These are phyloP conservation scores for Talaromyces borbonicus DNA, from an alignment of 495 filamentous ascomycete species.

Conservation along the genomic window DNA sequence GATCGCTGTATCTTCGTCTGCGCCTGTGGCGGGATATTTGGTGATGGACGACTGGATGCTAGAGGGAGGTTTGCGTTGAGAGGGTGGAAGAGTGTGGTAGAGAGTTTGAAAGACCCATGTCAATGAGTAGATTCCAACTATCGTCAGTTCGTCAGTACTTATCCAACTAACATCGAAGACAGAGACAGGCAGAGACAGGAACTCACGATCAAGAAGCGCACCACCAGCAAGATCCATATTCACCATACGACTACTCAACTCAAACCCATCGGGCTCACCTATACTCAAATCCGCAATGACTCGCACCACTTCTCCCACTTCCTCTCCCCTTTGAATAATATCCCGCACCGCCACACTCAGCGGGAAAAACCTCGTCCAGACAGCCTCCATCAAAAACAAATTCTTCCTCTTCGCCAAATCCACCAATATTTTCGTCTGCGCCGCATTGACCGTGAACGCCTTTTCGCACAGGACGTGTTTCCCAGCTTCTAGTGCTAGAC, in stretches of 20 bases:
- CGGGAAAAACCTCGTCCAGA: slow-evolving; percentile 92
- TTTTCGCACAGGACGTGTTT: slow-evolving; percentile 94
- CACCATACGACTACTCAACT: slow-evolving; percentile 64
- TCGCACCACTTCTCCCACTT: slow-evolving; percentile 68
- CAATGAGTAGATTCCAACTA: slow-evolving; percentile 77
- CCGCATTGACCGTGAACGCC: slow-evolving; percentile 81
- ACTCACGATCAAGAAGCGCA: slow-evolving; percentile 61
- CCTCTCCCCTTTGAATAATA: slow-evolving; percentile 51
- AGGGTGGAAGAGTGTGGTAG: slow-evolving; percentile 64
- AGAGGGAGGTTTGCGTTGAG: slow-evolving; percentile 42
- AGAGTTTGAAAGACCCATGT: slow-evolving; percentile 93
- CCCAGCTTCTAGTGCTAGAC: slow-evolving; percentile 69
- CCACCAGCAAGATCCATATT: slow-evolving; percentile 83
- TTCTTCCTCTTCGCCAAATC: slow-evolving; percentile 67
- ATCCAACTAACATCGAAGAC: not conserved
- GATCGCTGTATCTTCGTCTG: slow-evolving; percentile 73
- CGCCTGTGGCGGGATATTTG: slow-evolving; percentile 69
- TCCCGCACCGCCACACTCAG: slow-evolving; percentile 65
- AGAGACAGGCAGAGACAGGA: not conserved
- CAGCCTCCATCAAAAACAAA: slow-evolving; percentile 93
- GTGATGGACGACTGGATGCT: slow-evolving; percentile 55
- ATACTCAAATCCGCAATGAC: slow-evolving; percentile 63
- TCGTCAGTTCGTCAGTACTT: not conserved
- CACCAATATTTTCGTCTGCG: slow-evolving; percentile 65
- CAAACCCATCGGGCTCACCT: slow-evolving; percentile 42